Evolutionary conservation across 148 eudicot species (phyloP).

Genomic region (Dysphania ambrosioides): DNA sequence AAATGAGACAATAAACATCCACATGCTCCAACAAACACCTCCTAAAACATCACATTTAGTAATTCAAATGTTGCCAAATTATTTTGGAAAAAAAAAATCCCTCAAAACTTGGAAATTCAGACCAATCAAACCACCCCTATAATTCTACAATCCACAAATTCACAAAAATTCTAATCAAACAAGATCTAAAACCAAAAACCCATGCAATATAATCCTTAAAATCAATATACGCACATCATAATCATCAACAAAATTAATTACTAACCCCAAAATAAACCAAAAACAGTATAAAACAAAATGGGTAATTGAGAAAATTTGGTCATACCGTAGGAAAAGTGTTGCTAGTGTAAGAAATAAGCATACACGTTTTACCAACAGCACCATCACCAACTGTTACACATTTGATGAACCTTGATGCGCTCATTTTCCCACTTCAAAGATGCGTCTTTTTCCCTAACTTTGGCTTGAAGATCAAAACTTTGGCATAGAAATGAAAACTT

Average conservation of each 20-base stretch:
- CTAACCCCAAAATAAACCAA: neutral
- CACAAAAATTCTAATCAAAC: neutral
- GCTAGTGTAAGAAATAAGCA: constrained; percentile 40
- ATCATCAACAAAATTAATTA: neutral
- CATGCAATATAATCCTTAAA: neutral
- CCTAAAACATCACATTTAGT: neutral
- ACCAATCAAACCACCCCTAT: neutral
- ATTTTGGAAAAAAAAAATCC: neutral
- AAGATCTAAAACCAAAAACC: constrained; percentile 14
- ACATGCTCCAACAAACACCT: neutral
- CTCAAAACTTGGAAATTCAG: neutral
- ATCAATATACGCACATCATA: neutral
- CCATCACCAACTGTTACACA: constrained; percentile 45
- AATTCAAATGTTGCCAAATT: neutral
- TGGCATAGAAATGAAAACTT: too few species aligned
- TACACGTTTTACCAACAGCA: constrained; percentile 42
- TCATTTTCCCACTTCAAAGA: constrained; percentile 18
- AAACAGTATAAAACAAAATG: neutral
- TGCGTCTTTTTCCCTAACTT: too few species aligned
- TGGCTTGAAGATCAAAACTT: too few species aligned
- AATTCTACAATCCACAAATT: neutral
- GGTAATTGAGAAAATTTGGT: neutral
- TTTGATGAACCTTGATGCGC: constrained; percentile 41
- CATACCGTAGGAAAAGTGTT: constrained; percentile 34
- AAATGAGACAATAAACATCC: neutral